phyloP scores from a whole-genome alignment of 352 stramenopile genomes.

The Pythium insidiosum region DNA sequence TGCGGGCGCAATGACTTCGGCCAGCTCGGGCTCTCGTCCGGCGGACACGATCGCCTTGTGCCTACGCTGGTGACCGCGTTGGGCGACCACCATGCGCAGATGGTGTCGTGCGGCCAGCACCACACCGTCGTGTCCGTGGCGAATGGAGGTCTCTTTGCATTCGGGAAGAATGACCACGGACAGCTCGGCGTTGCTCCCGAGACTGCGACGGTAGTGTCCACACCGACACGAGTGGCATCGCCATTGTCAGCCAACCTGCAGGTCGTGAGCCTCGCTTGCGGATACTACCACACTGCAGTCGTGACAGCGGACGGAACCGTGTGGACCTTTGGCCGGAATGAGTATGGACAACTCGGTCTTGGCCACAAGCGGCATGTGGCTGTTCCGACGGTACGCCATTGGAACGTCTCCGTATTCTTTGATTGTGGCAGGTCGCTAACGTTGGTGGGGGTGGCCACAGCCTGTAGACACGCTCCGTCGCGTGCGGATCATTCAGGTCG shows the following conservation, averaged over 20 bases:
- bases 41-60: conserved; percentile 56
- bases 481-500: conserved; percentile 56
- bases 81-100: conserved; percentile 33
- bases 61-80: conserved; percentile 54
- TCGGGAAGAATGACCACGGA: conserved; percentile 91
- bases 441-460: conserved; percentile 13
- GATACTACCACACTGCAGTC: conserved; percentile 89
- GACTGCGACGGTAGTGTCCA: conserved; percentile 30
- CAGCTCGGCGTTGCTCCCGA: conserved; percentile 80
- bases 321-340: conserved; percentile 88
- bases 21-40: conserved; percentile 76
- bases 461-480: conserved; percentile 36
- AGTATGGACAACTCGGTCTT: conserved; percentile 90
- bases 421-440: background rate
- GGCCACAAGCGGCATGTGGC: conserved; percentile 71
- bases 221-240: conserved; percentile 37
- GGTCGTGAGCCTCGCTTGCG: conserved; percentile 77
- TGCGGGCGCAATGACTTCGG: conserved; percentile 92
- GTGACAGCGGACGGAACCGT: conserved; percentile 60
- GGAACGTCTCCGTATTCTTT: too few species aligned
- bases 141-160: conserved; percentile 65
- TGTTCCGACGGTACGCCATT: conserved; percentile 34
- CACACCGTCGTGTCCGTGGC: conserved; percentile 18
- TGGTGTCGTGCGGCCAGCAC: conserved; percentile 39
- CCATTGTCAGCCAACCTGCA: conserved; percentile 61